Percentiles rank a stretch among this genome's conserved stretches.
Evolutionary conservation across 176 grass and related monocot species (phyloP).

Genomic region (Juncus effusus): DNA sequence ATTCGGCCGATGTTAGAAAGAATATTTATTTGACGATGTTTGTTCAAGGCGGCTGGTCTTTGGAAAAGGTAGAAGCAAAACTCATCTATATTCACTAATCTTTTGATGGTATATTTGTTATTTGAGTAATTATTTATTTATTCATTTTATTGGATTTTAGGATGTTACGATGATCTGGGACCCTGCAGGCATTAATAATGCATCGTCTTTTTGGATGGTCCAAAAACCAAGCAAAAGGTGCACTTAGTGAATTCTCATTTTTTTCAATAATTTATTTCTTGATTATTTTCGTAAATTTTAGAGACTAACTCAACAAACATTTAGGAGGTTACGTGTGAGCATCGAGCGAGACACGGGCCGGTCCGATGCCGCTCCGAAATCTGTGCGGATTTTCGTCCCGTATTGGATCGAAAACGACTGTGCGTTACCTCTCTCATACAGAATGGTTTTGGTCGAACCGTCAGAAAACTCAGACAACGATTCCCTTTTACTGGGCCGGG

Average conservation of each 20-base stretch:
- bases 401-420: constrained; percentile 98
- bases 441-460: constrained; percentile 71
- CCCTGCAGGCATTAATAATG: constrained; percentile 53
- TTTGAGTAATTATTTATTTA: constrained; percentile 9
- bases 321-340: constrained; percentile 81
- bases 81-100: neutral
- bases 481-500: constrained; percentile 49
- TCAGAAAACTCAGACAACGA: constrained; percentile 61
- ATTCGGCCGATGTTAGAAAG: constrained; percentile 91
- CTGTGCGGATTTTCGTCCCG: constrained; percentile 88
- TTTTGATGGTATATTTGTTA: neutral
- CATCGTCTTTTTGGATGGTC: constrained; percentile 92
- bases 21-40: constrained; percentile 81
- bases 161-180: constrained; percentile 81
- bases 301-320: constrained; percentile 8
- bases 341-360: constrained; percentile 86
- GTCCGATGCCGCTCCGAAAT: constrained; percentile 81
- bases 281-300: constrained; percentile 7
- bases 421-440: constrained; percentile 65
- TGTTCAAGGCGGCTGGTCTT: constrained; percentile 83
- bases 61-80: constrained; percentile 70
- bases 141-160: constrained; percentile 37
- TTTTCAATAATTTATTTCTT: constrained; percentile 6
- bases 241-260: constrained; percentile 21
- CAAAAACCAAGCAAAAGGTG: constrained; percentile 81